Conservation (phyloP, 1,284 basidiomycete genomes). For the Microbotryum saponariae region DNA sequence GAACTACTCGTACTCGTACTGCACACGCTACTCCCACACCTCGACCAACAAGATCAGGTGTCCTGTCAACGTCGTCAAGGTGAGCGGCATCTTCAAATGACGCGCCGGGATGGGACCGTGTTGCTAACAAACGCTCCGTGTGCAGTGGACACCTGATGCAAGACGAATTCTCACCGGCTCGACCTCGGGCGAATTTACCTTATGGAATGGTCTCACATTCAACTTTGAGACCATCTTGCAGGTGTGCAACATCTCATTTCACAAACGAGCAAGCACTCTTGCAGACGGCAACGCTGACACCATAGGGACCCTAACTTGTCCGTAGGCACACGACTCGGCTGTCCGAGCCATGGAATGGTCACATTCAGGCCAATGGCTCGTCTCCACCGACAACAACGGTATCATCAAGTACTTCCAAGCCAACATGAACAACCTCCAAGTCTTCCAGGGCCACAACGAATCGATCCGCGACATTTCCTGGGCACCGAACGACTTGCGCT, state of each 20-base stretch:
- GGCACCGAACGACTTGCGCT: constrained; percentile 80
- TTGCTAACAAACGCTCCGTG: neutral
- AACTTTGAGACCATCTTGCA: constrained; percentile 99
- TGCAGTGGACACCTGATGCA: constrained; percentile 91
- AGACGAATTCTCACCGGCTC: constrained; percentile 87
- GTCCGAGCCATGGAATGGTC: constrained; percentile 85
- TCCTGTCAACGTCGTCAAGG: constrained; percentile 79
- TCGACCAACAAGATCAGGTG: constrained; percentile 97
- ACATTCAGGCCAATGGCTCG: constrained; percentile 81
- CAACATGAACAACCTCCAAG: constrained; percentile 96
- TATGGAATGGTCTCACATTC: constrained; percentile 98
- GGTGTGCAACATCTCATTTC: constrained; percentile 31
- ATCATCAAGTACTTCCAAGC: constrained; percentile 98
- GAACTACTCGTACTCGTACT: constrained; percentile 82
- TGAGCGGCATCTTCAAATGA: neutral
- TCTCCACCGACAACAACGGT: constrained; percentile 86
- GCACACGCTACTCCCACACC: constrained; percentile 93
- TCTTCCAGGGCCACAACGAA: constrained; percentile 77
- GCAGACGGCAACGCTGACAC: neutral
- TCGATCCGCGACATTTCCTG: constrained; percentile 82
- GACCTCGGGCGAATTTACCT: constrained; percentile 92
- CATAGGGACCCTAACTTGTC: neutral
- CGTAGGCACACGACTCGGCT: constrained; percentile 77
- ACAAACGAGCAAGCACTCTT: neutral
- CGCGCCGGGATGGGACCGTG: neutral